Evolutionary conservation across 1,284 basidiomycete species (phyloP), one percentile per base, ranked within the genome.

Genomic region (Ustilago lituana): DNA sequence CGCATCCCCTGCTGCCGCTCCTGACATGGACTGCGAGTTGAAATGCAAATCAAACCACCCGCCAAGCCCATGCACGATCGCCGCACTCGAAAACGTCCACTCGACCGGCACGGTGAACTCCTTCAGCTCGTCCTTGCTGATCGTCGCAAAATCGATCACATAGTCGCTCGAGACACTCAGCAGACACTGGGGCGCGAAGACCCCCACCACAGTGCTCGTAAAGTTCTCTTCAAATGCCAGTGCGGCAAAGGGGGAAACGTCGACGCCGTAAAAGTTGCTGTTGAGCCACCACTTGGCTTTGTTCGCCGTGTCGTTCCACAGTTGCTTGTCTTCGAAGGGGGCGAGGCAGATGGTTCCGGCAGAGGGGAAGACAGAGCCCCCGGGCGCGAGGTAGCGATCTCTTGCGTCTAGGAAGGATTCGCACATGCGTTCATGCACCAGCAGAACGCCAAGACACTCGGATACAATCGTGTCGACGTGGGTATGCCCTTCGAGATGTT

Each of bases 391-490:
- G 39, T 82, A 76, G 8, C 73, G 61, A 67, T 85, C 84, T 49
- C 85, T 60, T 4, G 85, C 85, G 20, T 85, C 77, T 9, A 86
- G 65, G 58, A 84, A 85, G 3, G 83, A 83, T 65, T 86, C 85
- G 65, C 84, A 84, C 85, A 86, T 86, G 17, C 85, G 75, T 66
- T 86, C 85, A 59, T 86, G 85, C 11, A 85, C 78, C 23, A 86
- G 73, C 76, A 86, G 60, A 41, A 85, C 85, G 4, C 85, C 85
- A 11, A 86, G 83, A 23, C 85, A 85, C 67, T 86, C 85, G 3
- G 84, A 85, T n/a, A 86, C 82, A 46, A 86, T 84, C 24, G 85
- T 85, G 61, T 86, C 85, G 22, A 85, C 85, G 68, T 84, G 79
- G 22, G 78, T 43, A 24, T 59, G 40, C 5, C 72, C 74, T 7